A percentile compares a stretch with the other conserved stretches of the same genome.
These are phyloP conservation scores for Aurifilum marmelostoma DNA, from an alignment of 2,329 filamentous ascomycete genomes.

Conservation along the genomic window DNA sequence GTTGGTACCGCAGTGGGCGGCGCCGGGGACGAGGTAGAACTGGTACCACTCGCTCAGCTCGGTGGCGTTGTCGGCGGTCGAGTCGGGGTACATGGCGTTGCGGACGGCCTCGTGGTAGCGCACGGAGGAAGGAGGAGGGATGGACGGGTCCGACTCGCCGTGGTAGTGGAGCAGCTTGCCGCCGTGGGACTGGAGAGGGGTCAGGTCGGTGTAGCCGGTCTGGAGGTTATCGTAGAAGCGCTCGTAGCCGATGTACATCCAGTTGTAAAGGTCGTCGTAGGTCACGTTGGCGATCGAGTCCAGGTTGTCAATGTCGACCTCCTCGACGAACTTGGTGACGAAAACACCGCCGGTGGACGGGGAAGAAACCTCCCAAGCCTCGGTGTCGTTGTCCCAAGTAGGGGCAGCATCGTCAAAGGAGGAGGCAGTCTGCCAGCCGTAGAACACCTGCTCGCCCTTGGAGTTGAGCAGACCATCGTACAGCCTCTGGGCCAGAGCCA, in stretches of 20 bases:
- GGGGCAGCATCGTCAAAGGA: constrained; percentile 39
- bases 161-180: constrained; percentile 63
- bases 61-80: constrained; percentile 42
- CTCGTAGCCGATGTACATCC: constrained; percentile 54
- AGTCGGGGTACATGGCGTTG: constrained; percentile 50
- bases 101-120: constrained; percentile 60
- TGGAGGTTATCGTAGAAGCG: constrained; percentile 55
- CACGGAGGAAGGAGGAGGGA: constrained; percentile 57
- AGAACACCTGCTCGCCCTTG: constrained; percentile 40
- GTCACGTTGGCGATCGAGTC: constrained; percentile 48
- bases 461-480: constrained; percentile 41
- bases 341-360: constrained; percentile 26
- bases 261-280: constrained; percentile 59
- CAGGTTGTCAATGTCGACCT: constrained; percentile 23
- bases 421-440: constrained; percentile 42
- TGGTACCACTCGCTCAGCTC: constrained; percentile 57
- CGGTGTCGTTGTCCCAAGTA: constrained; percentile 39
- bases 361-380: constrained; percentile 37
- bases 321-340: constrained; percentile 27
- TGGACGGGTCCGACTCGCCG: constrained; percentile 56
- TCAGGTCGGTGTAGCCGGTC: constrained; percentile 57
- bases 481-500: constrained; percentile 41
- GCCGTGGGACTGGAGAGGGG: constrained; percentile 50
- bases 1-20: constrained; percentile 54
- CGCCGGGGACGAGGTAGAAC: constrained; percentile 58